Conservation (phyloP, 108 stramenopile genomes). For the Cyclotella cryptica region DNA sequence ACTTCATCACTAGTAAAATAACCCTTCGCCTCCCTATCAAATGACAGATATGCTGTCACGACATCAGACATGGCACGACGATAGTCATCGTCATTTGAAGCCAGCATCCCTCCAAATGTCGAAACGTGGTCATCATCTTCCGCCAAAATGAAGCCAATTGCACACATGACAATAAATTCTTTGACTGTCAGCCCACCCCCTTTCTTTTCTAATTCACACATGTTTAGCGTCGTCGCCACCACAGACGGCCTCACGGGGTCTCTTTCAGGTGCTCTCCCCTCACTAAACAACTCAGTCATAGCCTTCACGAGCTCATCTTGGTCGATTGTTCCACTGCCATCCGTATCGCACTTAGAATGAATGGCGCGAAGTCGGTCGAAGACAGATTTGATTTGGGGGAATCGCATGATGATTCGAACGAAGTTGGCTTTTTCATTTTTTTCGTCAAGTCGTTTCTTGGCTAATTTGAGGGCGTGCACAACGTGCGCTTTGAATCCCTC, state of each 20-base stretch:
- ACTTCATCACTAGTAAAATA: slow-evolving; percentile 54
- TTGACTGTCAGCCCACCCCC: slow-evolving; percentile 34
- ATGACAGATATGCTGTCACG: slow-evolving; percentile 56
- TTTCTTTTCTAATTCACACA: slow-evolving; percentile 32
- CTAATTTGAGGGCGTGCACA: slow-evolving; percentile 46
- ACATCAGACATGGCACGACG: slow-evolving; percentile 54
- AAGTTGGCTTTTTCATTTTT: slow-evolving; percentile 54
- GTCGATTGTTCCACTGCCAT: slow-evolving; percentile 32
- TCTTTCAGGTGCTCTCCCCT: slow-evolving; percentile 27
- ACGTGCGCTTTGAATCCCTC: slow-evolving; percentile 44
- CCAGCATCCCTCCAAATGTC: slow-evolving; percentile 52
- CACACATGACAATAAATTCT: slow-evolving; percentile 54
- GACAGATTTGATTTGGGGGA: slow-evolving; percentile 49
- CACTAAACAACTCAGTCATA: slow-evolving; percentile 46
- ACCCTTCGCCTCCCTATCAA: slow-evolving; percentile 55
- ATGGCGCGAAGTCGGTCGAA: slow-evolving; percentile 45
- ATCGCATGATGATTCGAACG: slow-evolving; percentile 57
- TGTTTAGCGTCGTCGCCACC: slow-evolving; percentile 34
- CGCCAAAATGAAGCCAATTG: slow-evolving; percentile 52
- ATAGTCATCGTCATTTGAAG: slow-evolving; percentile 43
- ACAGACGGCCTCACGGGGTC: slow-evolving; percentile 35
- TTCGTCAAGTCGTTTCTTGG: slow-evolving; percentile 37
- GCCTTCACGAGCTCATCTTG: slow-evolving; percentile 30
- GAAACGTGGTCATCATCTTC: slow-evolving; percentile 44
- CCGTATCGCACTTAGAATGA: slow-evolving; percentile 42